Conservation (phyloP, 371 early-diverging fungal genomes). For the Entomophthora muscae region DNA sequence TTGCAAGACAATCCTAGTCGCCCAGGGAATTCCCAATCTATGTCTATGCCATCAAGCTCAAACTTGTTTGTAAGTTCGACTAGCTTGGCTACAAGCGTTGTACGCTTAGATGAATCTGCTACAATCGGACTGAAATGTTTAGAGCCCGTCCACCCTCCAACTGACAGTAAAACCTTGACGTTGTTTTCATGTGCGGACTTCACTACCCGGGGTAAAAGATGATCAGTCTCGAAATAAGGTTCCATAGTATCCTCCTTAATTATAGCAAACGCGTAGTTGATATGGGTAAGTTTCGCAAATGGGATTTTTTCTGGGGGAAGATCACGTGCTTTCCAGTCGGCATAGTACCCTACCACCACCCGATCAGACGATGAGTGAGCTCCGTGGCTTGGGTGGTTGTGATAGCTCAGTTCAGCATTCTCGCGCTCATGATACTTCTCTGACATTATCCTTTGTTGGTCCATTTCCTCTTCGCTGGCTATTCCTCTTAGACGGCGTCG, state of each 20-base stretch:
- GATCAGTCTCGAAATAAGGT: background rate
- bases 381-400: too few species aligned
- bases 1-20: slow-evolving; percentile 47
- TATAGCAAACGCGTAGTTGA: slow-evolving; percentile 19
- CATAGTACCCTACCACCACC: background rate
- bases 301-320: background rate
- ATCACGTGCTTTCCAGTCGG: slow-evolving; percentile 8
- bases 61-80: background rate
- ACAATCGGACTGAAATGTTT: slow-evolving; percentile 39
- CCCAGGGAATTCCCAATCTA: slow-evolving; percentile 64
- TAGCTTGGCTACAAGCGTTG: slow-evolving; percentile 24
- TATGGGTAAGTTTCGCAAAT: slow-evolving; percentile 16
- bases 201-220: background rate
- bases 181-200: slow-evolving; percentile 12
- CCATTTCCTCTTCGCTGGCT: too few species aligned
- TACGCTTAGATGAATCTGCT: slow-evolving; percentile 18
- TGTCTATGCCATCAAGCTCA: slow-evolving; percentile 19
- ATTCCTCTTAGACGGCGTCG: too few species aligned
- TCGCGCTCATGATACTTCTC: too few species aligned
- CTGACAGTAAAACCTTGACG: slow-evolving; percentile 31
- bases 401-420: too few species aligned
- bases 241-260: slow-evolving; percentile 10
- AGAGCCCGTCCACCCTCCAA: slow-evolving; percentile 66
- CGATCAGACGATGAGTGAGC: too few species aligned
- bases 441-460: too few species aligned